Percentiles rank a stretch among this genome's conserved stretches.
phyloP scores from a whole-genome alignment of 352 stramenopile genomes.

The Pythium utonaiense region DNA sequence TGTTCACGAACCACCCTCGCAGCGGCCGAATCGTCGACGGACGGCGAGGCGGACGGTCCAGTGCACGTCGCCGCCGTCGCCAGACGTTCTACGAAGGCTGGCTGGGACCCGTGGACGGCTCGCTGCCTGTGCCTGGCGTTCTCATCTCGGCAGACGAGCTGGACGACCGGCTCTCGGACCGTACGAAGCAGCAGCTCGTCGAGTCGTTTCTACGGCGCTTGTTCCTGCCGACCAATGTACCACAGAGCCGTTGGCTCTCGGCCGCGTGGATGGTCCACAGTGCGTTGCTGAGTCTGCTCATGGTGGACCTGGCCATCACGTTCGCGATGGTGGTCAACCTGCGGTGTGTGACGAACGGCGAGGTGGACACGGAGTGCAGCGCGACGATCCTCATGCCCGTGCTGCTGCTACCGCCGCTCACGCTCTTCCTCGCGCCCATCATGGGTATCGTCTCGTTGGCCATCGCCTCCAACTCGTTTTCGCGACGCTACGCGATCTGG shows the following conservation, averaged over 20 bases:
- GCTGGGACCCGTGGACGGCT: slow-evolving; percentile 67
- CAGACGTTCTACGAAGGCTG: slow-evolving; percentile 68
- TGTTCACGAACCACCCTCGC: slow-evolving; percentile 10
- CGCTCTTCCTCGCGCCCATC: slow-evolving; percentile 66
- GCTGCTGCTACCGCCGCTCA: slow-evolving; percentile 61
- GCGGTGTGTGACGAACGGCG: slow-evolving; percentile 70
- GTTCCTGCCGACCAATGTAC: slow-evolving; percentile 55
- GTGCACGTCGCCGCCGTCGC: slow-evolving; percentile 17
- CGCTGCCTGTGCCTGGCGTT: slow-evolving; percentile 64
- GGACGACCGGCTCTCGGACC: slow-evolving; percentile 51
- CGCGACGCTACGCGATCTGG: slow-evolving; percentile 69
- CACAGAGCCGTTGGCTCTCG: slow-evolving; percentile 47
- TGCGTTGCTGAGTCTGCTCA: slow-evolving; percentile 56
- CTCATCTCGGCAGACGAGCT: slow-evolving; percentile 67
- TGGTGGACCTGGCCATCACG: slow-evolving; percentile 77
- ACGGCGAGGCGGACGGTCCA: slow-evolving; percentile 9
- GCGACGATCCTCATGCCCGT: slow-evolving; percentile 74
- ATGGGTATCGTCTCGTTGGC: slow-evolving; percentile 72
- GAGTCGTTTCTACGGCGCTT: slow-evolving; percentile 44
- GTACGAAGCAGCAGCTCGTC: slow-evolving; percentile 33
- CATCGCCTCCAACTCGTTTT: slow-evolving; percentile 67
- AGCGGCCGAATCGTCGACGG: slow-evolving; percentile 9
- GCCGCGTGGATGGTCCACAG: slow-evolving; percentile 68
- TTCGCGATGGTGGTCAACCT: slow-evolving; percentile 79
- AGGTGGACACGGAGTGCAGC: slow-evolving; percentile 65